A percentile compares a stretch with the other conserved stretches of the same genome.
Conservation (phyloP, 1,284 basidiomycete species). For the Anthracocystis setariae region DNA sequence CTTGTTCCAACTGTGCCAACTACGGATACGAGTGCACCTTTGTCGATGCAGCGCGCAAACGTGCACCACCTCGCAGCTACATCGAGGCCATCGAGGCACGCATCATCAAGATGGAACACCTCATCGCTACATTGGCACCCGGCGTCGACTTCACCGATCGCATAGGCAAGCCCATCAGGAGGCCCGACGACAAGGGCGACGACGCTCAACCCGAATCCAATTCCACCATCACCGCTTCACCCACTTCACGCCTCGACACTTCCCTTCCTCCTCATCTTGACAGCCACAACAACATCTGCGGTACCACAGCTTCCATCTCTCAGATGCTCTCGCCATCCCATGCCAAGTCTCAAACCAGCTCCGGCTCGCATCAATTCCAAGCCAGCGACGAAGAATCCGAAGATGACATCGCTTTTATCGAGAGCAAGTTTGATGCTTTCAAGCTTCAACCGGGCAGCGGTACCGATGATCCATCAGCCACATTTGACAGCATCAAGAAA, state of each 20-base stretch:
- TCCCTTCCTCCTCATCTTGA: constrained; percentile 6
- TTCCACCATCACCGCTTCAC: neutral
- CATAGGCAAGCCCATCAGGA: constrained; percentile 54
- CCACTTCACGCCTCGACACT: neutral
- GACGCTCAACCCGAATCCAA: constrained; percentile 9
- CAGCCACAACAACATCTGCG: constrained; percentile 19
- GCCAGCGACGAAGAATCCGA: constrained; percentile 50
- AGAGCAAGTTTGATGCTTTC: constrained; percentile 21
- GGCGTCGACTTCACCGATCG: constrained; percentile 60
- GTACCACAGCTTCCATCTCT: constrained; percentile 1
- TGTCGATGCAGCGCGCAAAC: constrained; percentile 52
- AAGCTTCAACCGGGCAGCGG: neutral
- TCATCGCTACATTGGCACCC: constrained; percentile 50
- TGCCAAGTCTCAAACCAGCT: constrained; percentile 19
- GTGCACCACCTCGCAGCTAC: constrained; percentile 49
- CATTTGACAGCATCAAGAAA: constrained; percentile 21
- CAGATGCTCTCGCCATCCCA: constrained; percentile 40
- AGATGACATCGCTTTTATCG: constrained; percentile 50
- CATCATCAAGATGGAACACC: constrained; percentile 57
- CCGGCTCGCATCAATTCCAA: constrained; percentile 8
- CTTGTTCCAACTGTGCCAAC: constrained; percentile 58
- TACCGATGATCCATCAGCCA: neutral
- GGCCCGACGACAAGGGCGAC: constrained; percentile 54
- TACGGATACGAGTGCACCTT: constrained; percentile 63
- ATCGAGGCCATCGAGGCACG: constrained; percentile 61